Percentiles rank a stretch among this genome's conserved stretches.
phyloP scores from a whole-genome alignment of 495 filamentous ascomycete species.

The Penicillium manginii region DNA sequence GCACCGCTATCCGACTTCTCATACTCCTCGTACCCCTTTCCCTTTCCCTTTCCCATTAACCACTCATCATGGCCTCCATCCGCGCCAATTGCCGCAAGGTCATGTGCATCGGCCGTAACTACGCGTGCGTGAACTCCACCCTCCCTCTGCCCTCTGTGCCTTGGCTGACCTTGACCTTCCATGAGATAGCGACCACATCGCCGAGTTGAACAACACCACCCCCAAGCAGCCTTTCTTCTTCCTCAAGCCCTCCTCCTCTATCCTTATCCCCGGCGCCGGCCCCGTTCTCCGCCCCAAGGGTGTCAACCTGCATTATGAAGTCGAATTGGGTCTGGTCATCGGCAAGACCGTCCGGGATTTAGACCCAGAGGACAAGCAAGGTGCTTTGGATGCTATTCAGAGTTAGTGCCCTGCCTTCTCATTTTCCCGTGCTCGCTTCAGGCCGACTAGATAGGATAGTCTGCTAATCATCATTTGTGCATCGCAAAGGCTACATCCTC shows the following conservation, averaged over 20 bases:
- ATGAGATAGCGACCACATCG: slow-evolving; percentile 78
- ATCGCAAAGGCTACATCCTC: slow-evolving; percentile 70
- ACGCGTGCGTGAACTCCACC: slow-evolving; percentile 66
- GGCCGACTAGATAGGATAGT: neutral
- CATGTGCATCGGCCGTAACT: slow-evolving; percentile 97
- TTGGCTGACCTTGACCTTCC: slow-evolving; percentile 1
- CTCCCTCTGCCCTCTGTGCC: neutral
- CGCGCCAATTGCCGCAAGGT: slow-evolving; percentile 76
- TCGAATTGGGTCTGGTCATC: slow-evolving; percentile 88
- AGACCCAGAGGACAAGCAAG: slow-evolving; percentile 61
- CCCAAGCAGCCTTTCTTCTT: slow-evolving; percentile 98
- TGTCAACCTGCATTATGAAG: slow-evolving; percentile 89
- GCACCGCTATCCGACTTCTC: neutral
- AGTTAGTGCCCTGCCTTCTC: slow-evolving; percentile 34
- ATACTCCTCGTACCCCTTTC: too few relatives aligned
- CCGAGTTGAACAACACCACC: slow-evolving; percentile 82
- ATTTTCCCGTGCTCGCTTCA: neutral
- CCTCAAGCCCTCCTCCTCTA: slow-evolving; percentile 85
- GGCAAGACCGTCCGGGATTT: slow-evolving; percentile 77
- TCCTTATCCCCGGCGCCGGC: slow-evolving; percentile 76
- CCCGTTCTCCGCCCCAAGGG: slow-evolving; percentile 84
- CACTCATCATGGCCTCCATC: slow-evolving; percentile 41
- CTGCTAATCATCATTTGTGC: neutral
- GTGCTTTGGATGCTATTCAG: slow-evolving; percentile 53
- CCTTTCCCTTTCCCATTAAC: neutral